Evolutionary conservation across 1,284 basidiomycete species (phyloP).

Genomic region (Papiliotrema flavescens): DNA sequence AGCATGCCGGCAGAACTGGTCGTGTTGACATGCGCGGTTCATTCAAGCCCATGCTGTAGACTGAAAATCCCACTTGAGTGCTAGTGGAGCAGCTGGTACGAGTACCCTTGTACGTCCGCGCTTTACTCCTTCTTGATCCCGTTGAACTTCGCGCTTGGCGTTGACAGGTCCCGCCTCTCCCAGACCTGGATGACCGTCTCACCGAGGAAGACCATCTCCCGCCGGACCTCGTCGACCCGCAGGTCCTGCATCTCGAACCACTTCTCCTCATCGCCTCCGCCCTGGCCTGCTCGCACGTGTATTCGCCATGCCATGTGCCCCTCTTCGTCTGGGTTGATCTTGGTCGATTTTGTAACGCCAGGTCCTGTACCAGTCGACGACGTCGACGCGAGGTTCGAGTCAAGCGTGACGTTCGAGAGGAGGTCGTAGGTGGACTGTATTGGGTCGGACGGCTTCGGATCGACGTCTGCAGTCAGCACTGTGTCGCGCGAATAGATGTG

Average conservation of each 20-base stretch:
- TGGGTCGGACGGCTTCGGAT: conserved; percentile 57
- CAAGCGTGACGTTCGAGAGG: conserved; percentile 90
- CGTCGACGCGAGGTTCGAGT: conserved; percentile 83
- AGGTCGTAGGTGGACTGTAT: conserved; percentile 81
- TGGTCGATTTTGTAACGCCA: conserved; percentile 20
- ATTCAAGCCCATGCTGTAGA: neutral
- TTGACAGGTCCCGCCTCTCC: conserved; percentile 44
- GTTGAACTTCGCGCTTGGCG: conserved; percentile 4
- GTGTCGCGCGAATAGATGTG: conserved; percentile 7
- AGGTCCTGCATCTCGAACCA: conserved; percentile 98
- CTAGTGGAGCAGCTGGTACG: too few relatives aligned
- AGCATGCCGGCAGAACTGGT: neutral
- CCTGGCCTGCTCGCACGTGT: conserved; percentile 69
- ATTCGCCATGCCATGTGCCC: conserved; percentile 68
- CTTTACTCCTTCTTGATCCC: neutral
- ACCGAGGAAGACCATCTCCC: conserved; percentile 96
- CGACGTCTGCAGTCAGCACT: conserved; percentile 63
- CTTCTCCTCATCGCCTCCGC: conserved; percentile 78
- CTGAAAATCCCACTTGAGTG: too few relatives aligned
- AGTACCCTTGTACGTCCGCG: too few relatives aligned
- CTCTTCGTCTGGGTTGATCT: conserved; percentile 25
- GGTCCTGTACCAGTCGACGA: conserved; percentile 51
- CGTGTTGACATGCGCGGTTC: neutral
- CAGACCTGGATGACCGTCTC: conserved; percentile 87
- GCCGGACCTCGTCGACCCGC: conserved; percentile 89